A percentile compares a stretch with the other conserved stretches of the same genome.
phyloP scores from a whole-genome alignment of 2,329 filamentous ascomycete genomes.

The Sporothrix pseudoabietina region DNA sequence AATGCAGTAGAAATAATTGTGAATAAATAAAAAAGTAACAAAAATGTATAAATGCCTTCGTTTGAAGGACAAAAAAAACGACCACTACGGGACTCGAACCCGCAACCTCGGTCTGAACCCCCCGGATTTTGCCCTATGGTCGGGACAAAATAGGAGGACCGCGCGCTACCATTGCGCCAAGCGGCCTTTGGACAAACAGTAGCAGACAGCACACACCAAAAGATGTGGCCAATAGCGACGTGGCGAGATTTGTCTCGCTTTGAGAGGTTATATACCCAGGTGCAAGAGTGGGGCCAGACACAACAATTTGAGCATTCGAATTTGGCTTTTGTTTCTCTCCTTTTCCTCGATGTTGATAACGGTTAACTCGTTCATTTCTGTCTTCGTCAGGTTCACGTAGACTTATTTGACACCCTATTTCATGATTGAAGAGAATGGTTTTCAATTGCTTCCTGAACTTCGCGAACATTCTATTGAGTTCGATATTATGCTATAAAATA shows the following conservation, averaged over 20 bases:
- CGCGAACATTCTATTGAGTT: not conserved
- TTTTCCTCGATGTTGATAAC: not conserved
- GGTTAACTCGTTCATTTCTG: not conserved
- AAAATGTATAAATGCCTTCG: not conserved
- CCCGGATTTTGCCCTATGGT: conserved; percentile 29
- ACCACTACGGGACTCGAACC: conserved; percentile 39
- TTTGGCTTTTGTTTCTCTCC: not conserved
- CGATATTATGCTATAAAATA: not conserved
- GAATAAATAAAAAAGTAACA: not conserved
- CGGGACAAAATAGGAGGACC: conserved; percentile 37
- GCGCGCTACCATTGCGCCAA: conserved; percentile 39
- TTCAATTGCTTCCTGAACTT: not conserved
- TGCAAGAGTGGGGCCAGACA: not conserved
- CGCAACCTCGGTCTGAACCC: conserved; percentile 37
- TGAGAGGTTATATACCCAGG: conserved; percentile 32
- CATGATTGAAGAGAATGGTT: not conserved
- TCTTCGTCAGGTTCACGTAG: not conserved
- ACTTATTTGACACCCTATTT: not conserved
- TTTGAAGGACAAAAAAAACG: conserved; percentile 26
- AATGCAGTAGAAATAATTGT: not conserved
- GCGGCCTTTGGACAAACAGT: conserved; percentile 32
- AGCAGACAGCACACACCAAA: conserved; percentile 23
- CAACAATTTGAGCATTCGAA: not conserved
- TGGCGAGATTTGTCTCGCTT: conserved; percentile 16
- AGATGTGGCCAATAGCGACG: conserved; percentile 34